These are phyloP conservation scores for Tolypocladium amazonense DNA, from an alignment of 2,329 filamentous ascomycete species.

Conservation along the genomic window DNA sequence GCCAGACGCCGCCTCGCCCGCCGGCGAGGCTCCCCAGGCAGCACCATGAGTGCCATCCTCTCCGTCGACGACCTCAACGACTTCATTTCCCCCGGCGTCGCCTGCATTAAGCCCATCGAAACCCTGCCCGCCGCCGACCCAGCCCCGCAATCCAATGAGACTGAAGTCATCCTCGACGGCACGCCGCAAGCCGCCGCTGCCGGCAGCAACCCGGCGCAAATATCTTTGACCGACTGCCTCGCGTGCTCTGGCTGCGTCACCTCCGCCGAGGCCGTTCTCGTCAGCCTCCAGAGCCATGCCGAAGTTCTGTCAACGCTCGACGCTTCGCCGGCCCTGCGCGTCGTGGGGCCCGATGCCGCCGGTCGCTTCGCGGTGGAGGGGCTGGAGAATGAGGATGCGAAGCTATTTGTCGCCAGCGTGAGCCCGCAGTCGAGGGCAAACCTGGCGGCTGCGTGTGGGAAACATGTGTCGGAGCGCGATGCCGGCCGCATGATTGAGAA, in stretches of 20 bases:
- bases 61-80: constrained; percentile 96
- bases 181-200: constrained; percentile 46
- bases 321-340: constrained; percentile 40
- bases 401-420: constrained; percentile 82
- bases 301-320: constrained; percentile 83
- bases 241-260: constrained; percentile 97
- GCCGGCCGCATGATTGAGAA: constrained; percentile 77
- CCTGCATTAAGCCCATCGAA: constrained; percentile 96
- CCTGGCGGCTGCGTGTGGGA: constrained; percentile 72
- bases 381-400: constrained; percentile 49
- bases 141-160: constrained; percentile 32
- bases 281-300: constrained; percentile 84
- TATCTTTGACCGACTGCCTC: constrained; percentile 93
- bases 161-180: constrained; percentile 93
- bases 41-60: constrained; percentile 87
- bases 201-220: constrained; percentile 66
- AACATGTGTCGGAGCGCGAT: constrained; percentile 57
- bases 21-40: neutral
- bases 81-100: constrained; percentile 95
- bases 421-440: constrained; percentile 86
- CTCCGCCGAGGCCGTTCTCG: constrained; percentile 92
- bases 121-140: constrained; percentile 59
- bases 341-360: constrained; percentile 19
- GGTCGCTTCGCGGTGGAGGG: constrained; percentile 34
- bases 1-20: neutral